Evolutionary conservation across 768 basidiomycete genomes (phyloP), one percentile per base, ranked within the genome.

Genomic region (Boletus insuetus): DNA sequence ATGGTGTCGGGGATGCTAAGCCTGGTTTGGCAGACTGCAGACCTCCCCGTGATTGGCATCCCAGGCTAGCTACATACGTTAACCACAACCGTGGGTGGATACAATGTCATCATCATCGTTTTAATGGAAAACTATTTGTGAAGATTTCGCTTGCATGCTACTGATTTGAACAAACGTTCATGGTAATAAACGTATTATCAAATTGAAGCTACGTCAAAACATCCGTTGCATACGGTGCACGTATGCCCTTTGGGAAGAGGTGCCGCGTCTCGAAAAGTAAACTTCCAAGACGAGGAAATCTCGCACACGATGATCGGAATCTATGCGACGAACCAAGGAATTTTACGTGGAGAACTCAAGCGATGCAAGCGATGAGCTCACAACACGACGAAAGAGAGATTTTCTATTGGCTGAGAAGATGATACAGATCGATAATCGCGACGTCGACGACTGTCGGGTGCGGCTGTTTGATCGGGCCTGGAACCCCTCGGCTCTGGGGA

Each of bases 261-360:
- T 53, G 34, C 62, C 61, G 58, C 46, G 45, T 41, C 49, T 48
- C 14, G 35, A 51, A 57, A 47, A 34, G 52, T 38, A 54, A 54
- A 40, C 45, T 60, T 54, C 53, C 53, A 58, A 38, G 46, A 54
- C 54, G 37, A 52, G 54, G 35, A 35, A 53, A 51, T 56, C 40
- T 56, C 31, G 22, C 37, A 41, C 38, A 51, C 41, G 55, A 54
- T 46, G 20, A 47, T 67, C 57, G 53, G 57, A 35, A 49, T 62
- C 57, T 45, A 34, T 49, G 32, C 41, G 38, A 34, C 44, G 46
- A 31, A 22, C 45, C 9, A 49, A 12, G 37, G 11, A 10, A 24
- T 52, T 60, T 67, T 67, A 66, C 62, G 64, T 64, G 59, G 63
- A 58, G 65, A 64, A 58, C 47, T 55, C 55, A 55, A 48, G 42